Evolutionary conservation across 2,329 filamentous ascomycete species (phyloP), one percentile per base, ranked within the genome.

Genomic region (Claviceps arundinis): DNA sequence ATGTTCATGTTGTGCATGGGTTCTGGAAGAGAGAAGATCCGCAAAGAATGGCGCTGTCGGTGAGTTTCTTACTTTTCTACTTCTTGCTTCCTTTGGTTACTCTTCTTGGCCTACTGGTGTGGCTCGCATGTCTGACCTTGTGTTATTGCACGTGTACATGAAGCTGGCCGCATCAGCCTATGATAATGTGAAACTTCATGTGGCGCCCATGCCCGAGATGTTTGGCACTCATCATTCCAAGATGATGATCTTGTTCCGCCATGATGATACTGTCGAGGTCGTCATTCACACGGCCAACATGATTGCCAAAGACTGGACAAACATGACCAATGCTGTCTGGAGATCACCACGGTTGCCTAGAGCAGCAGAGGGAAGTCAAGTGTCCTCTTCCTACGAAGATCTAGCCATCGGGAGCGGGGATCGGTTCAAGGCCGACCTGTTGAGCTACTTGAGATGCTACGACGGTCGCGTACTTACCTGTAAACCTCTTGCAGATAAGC

Each of bases 281-380:
- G 68, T 94, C 52, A 89, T 95, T 34, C 87, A 94, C 59, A 95
- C 89, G 0, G 88, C 89, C 17, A 95, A 95, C 59, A 89, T 95
- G 84, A 91, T 95, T n/a, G 62, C 75, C 4, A 81, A 83, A 52
- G 89, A 95, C 64, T 95, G 89, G 89, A 77, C 74, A 1, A 93
- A 93, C 59, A 87, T 95, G 85, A 86, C 83, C 1, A 89, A 95
- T 64, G 88, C 81, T 1, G 78, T 87, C 5, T 95, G 89, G 89
- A 73, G 70, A 48, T 91, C 87, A 0, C 87, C 87, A 0, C 62
- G 78, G 1, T 77, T 95, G 1, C 82, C 85, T 1, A 66, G 78
- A 1, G 48, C 70, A 7, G 24, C 16, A 5, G 40, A 48, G 22
- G 41, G 13, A 13, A 24, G 4, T 7, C 43, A 9, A n/a, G 3